Percentiles rank a stretch among this genome's conserved stretches.
Conservation (phyloP, 169 alveolate genomes). For the Nephromyces sp. region DNA sequence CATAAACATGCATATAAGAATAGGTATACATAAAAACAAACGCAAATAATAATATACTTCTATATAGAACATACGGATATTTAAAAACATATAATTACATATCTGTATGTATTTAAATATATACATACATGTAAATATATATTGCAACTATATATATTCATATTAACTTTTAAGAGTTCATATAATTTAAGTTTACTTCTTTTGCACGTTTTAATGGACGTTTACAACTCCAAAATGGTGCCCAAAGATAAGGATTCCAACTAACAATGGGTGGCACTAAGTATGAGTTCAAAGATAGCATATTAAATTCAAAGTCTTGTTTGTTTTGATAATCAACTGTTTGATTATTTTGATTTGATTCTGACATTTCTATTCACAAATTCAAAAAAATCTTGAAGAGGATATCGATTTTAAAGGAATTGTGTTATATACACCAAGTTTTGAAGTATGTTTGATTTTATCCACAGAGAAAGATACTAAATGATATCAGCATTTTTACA, state of each 20-base stretch:
- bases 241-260: slow-evolving; percentile 37
- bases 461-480: too few relatives aligned
- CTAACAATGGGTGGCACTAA: slow-evolving; percentile 22
- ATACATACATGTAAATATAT: too few relatives aligned
- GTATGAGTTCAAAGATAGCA: slow-evolving; percentile 15
- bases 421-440: too few relatives aligned
- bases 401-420: too few relatives aligned
- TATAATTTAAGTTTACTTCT: neutral
- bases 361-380: too few relatives aligned
- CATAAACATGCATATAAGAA: neutral
- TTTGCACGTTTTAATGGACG: slow-evolving; percentile 22
- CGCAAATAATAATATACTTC: neutral
- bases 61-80: neutral
- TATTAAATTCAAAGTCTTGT: slow-evolving; percentile 3
- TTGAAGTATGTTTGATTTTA: too few relatives aligned
- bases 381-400: too few relatives aligned
- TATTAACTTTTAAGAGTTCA: neutral
- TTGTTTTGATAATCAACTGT: too few relatives aligned
- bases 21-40: neutral
- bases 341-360: too few relatives aligned
- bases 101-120: too few relatives aligned
- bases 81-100: neutral
- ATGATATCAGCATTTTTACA: too few relatives aligned
- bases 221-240: slow-evolving; percentile 33
- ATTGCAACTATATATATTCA: neutral